Evolutionary conservation across 306 rosid species (phyloP).

Genomic region (Astragalus glycyphyllos): DNA sequence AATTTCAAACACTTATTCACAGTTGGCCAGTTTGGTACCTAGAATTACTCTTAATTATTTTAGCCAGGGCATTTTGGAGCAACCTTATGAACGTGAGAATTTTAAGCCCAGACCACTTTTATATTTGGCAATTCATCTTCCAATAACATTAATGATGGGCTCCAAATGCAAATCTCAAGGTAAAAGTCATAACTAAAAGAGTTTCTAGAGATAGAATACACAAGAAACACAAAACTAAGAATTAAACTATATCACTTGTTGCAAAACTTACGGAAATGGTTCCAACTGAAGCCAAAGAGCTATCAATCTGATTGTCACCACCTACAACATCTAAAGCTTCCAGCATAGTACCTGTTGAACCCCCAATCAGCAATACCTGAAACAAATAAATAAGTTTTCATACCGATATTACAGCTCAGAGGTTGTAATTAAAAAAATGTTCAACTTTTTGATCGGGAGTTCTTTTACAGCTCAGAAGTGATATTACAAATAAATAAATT

Average conservation of each 20-base stretch:
- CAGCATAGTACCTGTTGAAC: slow-evolving; percentile 97
- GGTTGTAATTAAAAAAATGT: background rate
- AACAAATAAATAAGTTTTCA: slow-evolving; percentile 38
- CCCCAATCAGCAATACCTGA: slow-evolving; percentile 95
- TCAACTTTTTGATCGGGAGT: no score
- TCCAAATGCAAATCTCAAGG: slow-evolving; percentile 25
- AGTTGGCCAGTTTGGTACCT: slow-evolving; percentile 20
- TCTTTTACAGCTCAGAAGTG: no score
- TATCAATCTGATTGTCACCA: slow-evolving; percentile 70
- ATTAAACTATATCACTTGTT: slow-evolving; percentile 31
- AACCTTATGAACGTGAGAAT: slow-evolving; percentile 4
- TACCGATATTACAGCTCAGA: slow-evolving; percentile 19
- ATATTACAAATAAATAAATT: slow-evolving; percentile 39
- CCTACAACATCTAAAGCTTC: slow-evolving; percentile 95
- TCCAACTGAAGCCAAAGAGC: slow-evolving; percentile 60
- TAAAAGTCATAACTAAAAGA: slow-evolving; percentile 16
- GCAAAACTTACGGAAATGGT: slow-evolving; percentile 61
- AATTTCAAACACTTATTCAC: slow-evolving; percentile 12
- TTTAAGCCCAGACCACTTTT: slow-evolving; percentile 1
- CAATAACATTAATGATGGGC: slow-evolving; percentile 25
- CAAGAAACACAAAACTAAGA: background rate
- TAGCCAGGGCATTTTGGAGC: slow-evolving; percentile 18
- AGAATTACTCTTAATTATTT: background rate
- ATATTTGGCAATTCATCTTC: slow-evolving; percentile 30
- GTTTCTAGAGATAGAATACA: background rate